Conservation (phyloP, 441 rosid species). For the Gossypium laxum region DNA sequence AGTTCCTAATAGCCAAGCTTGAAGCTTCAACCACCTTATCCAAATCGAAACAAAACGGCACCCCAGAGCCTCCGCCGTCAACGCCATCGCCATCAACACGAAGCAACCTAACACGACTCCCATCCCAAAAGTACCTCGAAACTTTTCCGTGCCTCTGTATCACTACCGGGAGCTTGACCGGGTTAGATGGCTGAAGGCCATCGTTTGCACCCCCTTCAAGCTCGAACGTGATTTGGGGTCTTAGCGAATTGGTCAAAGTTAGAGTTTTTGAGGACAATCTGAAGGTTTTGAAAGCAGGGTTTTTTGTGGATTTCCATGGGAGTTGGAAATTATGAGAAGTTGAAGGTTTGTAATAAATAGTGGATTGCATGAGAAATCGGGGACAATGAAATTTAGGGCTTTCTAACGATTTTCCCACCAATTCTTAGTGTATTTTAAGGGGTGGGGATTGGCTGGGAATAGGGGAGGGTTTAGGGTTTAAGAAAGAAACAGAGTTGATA, state of each 20-base stretch:
- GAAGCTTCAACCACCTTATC: conserved; percentile 30
- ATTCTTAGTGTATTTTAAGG: not conserved
- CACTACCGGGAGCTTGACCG: conserved; percentile 43
- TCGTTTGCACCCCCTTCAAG: conserved; percentile 28
- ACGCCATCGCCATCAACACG: conserved; percentile 43
- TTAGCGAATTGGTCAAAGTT: conserved; percentile 21
- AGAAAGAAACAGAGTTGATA: not conserved
- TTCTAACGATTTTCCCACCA: conserved; percentile 14
- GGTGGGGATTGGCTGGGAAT: not conserved
- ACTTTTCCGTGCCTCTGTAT: conserved; percentile 41
- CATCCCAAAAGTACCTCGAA: conserved; percentile 60
- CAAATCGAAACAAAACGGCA: conserved; percentile 27
- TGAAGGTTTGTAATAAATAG: conserved; percentile 22
- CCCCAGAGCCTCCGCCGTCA: conserved; percentile 30
- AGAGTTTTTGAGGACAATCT: conserved; percentile 4
- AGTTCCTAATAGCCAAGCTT: conserved; percentile 40
- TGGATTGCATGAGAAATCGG: conserved; percentile 38
- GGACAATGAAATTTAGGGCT: not conserved
- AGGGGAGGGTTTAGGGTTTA: conserved; percentile 20
- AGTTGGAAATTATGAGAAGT: conserved; percentile 2
- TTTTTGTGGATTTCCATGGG: conserved; percentile 27
- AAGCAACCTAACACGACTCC: conserved; percentile 30
- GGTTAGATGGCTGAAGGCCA: conserved; percentile 17
- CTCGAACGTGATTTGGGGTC: conserved; percentile 32
- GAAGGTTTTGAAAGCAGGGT: conserved; percentile 13